phyloP scores from a whole-genome alignment of 805 yeast genomes.

The Hanseniaspora pseudoguilliermondii region DNA sequence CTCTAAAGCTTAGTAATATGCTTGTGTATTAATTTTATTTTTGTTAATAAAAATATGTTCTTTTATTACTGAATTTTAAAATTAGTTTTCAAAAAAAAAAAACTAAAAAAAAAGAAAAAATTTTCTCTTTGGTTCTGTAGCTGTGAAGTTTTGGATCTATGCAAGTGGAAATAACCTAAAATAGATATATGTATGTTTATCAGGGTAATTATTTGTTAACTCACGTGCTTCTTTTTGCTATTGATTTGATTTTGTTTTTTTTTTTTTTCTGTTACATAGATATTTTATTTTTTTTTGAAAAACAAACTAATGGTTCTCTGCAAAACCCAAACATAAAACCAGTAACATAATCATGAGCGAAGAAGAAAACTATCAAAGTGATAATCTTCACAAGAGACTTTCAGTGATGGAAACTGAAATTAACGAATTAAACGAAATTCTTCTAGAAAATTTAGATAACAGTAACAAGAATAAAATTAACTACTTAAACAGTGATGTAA shows the following conservation, averaged over 20 bases:
- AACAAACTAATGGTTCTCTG: too few relatives aligned
- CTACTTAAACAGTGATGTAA: not conserved
- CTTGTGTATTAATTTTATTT: too few relatives aligned
- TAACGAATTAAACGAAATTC: constrained; percentile 26
- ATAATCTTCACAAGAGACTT: constrained; percentile 23
- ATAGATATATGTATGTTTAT: not conserved
- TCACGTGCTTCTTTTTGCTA: too few relatives aligned
- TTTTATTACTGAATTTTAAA: too few relatives aligned
- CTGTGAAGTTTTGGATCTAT: too few relatives aligned
- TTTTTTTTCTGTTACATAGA: too few relatives aligned
- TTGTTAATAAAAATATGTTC: not conserved
- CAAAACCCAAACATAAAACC: constrained; percentile 16
- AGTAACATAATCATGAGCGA: not conserved
- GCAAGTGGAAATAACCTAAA: too few relatives aligned
- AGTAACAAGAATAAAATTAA: not conserved
- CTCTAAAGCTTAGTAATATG: not conserved
- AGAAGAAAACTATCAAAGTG: constrained; percentile 14
- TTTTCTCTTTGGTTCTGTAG: not conserved
- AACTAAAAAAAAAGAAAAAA: not conserved
- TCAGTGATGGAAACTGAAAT: constrained; percentile 28
- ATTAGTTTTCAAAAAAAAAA: not conserved
- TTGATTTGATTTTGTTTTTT: too few relatives aligned
- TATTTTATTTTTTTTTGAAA: too few relatives aligned
- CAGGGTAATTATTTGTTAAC: not conserved
- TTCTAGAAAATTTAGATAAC: constrained; percentile 25